A percentile compares a stretch with the other conserved stretches of the same genome.
Evolutionary conservation across 2,329 filamentous ascomycete species (phyloP).

Genomic region (Phyllosticta citrichinensis): DNA sequence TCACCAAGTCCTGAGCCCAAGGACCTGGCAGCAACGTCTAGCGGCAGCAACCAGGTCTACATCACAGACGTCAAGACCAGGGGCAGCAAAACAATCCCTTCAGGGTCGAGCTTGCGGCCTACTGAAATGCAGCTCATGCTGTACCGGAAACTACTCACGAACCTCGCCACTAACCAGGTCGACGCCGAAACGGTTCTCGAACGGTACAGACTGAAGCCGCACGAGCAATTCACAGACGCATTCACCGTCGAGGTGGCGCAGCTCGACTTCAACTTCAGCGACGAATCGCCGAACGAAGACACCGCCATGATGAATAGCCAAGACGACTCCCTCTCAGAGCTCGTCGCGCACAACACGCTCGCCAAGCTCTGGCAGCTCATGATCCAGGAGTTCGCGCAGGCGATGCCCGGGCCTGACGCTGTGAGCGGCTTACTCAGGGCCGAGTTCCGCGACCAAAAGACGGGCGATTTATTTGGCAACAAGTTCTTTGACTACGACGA

Average conservation of each 20-base stretch:
- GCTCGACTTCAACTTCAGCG: constrained; percentile 55
- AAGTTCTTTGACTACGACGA: constrained; percentile 59
- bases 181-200: constrained; percentile 58
- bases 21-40: constrained; percentile 39
- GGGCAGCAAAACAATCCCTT: constrained; percentile 51
- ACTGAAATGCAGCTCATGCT: constrained; percentile 81
- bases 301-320: constrained; percentile 20
- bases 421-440: constrained; percentile 48
- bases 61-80: constrained; percentile 86
- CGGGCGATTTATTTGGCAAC: constrained; percentile 45
- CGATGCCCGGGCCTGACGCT: constrained; percentile 39
- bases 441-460: constrained; percentile 41
- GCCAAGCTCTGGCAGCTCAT: constrained; percentile 52
- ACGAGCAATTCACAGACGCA: constrained; percentile 61
- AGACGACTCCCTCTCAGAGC: constrained; percentile 40
- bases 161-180: constrained; percentile 61
- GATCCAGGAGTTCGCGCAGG: constrained; percentile 46
- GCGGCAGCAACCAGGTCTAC: constrained; percentile 43
- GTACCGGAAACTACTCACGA: constrained; percentile 75
- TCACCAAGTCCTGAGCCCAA: constrained; percentile 37
- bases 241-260: constrained; percentile 68
- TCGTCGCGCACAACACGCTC: constrained; percentile 51
- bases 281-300: constrained; percentile 24
- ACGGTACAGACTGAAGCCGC: constrained; percentile 59
- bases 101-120: constrained; percentile 56